These are phyloP conservation scores for Dissophora ornata DNA, from an alignment of 192 early-diverging fungal genomes.

Conservation along the genomic window DNA sequence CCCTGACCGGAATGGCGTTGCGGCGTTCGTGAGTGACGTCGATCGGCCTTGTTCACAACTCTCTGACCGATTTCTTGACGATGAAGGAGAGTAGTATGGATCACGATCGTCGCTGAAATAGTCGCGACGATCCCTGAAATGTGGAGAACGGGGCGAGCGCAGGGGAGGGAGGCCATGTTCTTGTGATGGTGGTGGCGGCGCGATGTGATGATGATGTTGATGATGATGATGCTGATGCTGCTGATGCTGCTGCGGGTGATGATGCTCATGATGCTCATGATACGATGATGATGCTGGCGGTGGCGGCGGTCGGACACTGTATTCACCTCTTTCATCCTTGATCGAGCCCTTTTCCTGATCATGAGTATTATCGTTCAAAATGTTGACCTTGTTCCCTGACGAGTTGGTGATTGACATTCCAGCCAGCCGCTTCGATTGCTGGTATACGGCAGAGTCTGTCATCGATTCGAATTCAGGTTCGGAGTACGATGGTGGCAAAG, in stretches of 20 bases:
- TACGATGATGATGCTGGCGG: not conserved
- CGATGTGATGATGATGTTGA: too few species aligned
- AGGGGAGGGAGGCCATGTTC: conserved; percentile 30
- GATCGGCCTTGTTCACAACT: conserved; percentile 47
- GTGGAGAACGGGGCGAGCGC: conserved; percentile 40
- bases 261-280: conserved; percentile 2
- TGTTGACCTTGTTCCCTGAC: conserved; percentile 48
- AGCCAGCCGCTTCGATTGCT: conserved; percentile 46
- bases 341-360: conserved; percentile 20
- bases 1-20: conserved; percentile 35
- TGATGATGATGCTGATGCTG: not conserved
- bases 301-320: not conserved
- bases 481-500: not conserved
- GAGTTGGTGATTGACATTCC: conserved; percentile 56
- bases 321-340: conserved; percentile 1
- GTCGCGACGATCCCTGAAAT: conserved; percentile 28
- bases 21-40: conserved; percentile 44
- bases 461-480: conserved; percentile 5
- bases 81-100: conserved; percentile 21
- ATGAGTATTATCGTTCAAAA: conserved; percentile 36
- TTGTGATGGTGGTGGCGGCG: not conserved
- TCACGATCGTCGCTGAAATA: conserved; percentile 26
- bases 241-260: not conserved
- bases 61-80: conserved; percentile 40
- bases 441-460: conserved; percentile 41